Conservation (phyloP, 306 rosid species). For the Casuarina equisetifolia region DNA sequence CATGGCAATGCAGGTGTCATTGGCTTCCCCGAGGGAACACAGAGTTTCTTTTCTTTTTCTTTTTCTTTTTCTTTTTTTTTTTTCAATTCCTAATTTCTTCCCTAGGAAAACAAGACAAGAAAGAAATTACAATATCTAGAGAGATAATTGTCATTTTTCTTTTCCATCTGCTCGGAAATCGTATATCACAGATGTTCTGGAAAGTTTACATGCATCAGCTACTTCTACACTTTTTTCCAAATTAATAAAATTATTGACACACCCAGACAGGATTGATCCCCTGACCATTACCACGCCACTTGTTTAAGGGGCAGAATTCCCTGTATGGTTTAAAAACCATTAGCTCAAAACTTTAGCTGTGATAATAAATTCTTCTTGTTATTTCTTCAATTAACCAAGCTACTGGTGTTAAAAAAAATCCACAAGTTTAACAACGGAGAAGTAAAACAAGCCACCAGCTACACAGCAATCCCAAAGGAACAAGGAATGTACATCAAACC, state of each 20-base stretch:
- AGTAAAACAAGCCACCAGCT: background rate
- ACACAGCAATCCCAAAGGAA: background rate
- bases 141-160: background rate
- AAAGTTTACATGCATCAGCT: background rate
- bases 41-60: too few species aligned
- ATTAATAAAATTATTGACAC: background rate
- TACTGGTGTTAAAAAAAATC: background rate
- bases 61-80: background rate
- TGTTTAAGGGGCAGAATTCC: too few species aligned
- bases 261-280: background rate
- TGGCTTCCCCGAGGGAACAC: too few species aligned
- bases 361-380: too few species aligned
- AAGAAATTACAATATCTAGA: background rate
- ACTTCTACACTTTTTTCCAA: background rate
- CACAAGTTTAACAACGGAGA: background rate
- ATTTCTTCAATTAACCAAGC: background rate
- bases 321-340: background rate
- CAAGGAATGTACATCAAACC: background rate
- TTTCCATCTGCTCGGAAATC: background rate
- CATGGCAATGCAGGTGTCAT: too few species aligned
- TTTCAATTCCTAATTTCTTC: background rate
- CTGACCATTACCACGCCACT: background rate
- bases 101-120: background rate
- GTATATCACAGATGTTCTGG: background rate
- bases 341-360: too few species aligned